Conservation (phyloP, 257 asterid species). For the Gardenia jasminoides region DNA sequence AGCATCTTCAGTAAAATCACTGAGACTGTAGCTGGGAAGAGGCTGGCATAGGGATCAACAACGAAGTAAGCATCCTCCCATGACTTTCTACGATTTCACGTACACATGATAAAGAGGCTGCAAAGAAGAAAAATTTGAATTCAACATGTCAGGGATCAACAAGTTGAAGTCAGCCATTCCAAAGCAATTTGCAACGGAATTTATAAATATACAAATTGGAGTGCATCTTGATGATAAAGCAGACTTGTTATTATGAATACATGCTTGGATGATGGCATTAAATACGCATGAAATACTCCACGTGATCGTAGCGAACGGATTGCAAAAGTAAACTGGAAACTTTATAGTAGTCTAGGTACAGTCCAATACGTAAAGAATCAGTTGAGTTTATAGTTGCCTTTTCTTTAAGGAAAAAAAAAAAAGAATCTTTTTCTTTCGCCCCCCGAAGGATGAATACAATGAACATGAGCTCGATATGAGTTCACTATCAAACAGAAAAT, state of each 20-base stretch:
- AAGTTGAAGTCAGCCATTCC: background rate
- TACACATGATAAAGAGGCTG: conserved; percentile 9
- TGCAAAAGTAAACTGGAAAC: too few relatives aligned
- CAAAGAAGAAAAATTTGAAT: conserved; percentile 1
- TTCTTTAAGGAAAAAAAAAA: too few relatives aligned
- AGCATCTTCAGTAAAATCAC: background rate
- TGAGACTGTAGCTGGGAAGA: background rate
- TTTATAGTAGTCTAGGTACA: too few relatives aligned
- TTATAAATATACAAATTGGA: background rate
- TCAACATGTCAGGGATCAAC: background rate
- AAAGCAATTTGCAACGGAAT: background rate
- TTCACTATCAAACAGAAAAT: conserved; percentile 17
- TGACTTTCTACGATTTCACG: background rate
- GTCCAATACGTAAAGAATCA: background rate
- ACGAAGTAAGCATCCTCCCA: background rate
- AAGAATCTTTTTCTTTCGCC: too few relatives aligned
- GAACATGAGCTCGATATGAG: conserved; percentile 21
- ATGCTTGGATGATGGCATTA: background rate
- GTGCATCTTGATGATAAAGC: background rate
- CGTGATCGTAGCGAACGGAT: too few relatives aligned
- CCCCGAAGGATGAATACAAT: conserved; percentile 1
- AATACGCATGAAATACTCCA: background rate
- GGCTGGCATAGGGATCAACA: background rate
- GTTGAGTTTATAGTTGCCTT: background rate
- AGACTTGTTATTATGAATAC: background rate